A percentile compares a stretch with the other conserved stretches of the same genome.
These are phyloP conservation scores for Hyphodiscus sp. DNA, from an alignment of 2,329 filamentous ascomycete species.

Conservation along the genomic window DNA sequence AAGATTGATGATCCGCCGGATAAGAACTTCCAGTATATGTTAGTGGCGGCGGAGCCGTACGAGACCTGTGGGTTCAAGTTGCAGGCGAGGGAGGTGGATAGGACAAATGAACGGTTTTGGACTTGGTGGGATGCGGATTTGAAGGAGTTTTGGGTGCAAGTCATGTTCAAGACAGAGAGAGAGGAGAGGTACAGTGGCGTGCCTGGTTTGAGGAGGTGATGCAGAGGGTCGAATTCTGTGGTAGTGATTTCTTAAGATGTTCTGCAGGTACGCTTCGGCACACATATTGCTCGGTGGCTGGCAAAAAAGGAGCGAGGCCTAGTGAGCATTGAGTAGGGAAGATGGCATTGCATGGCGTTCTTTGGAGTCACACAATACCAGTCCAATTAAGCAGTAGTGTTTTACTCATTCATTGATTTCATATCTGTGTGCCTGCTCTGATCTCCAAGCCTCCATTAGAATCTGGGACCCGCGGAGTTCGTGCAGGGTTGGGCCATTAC, in stretches of 20 bases:
- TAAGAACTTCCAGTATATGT: slow-evolving; percentile 87
- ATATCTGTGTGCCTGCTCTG: background rate
- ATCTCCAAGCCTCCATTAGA: background rate
- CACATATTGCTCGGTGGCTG: background rate
- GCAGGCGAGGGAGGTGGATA: slow-evolving; percentile 86
- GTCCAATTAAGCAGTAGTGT: background rate
- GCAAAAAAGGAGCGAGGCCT: too few relatives aligned
- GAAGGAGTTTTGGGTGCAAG: slow-evolving; percentile 96
- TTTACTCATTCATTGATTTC: background rate
- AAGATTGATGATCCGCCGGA: slow-evolving; percentile 87
- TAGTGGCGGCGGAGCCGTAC: slow-evolving; percentile 95
- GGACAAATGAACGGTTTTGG: slow-evolving; percentile 82
- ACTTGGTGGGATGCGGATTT: slow-evolving; percentile 92
- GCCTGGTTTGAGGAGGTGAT: slow-evolving; percentile 42
- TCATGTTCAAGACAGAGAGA: slow-evolving; percentile 97
- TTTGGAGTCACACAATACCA: background rate
- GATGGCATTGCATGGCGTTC: background rate
- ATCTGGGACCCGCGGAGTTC: background rate
- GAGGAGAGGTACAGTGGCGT: slow-evolving; percentile 78
- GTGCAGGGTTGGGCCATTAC: slow-evolving; percentile 17
- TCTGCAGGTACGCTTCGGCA: slow-evolving; percentile 1
- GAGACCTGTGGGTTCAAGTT: slow-evolving; percentile 97
- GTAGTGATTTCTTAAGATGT: background rate
- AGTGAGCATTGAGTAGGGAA: too few relatives aligned
- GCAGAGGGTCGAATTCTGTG: background rate